These are phyloP conservation scores for Hebeloma cylindrosporum DNA, from an alignment of 768 basidiomycete genomes.

Conservation along the genomic window DNA sequence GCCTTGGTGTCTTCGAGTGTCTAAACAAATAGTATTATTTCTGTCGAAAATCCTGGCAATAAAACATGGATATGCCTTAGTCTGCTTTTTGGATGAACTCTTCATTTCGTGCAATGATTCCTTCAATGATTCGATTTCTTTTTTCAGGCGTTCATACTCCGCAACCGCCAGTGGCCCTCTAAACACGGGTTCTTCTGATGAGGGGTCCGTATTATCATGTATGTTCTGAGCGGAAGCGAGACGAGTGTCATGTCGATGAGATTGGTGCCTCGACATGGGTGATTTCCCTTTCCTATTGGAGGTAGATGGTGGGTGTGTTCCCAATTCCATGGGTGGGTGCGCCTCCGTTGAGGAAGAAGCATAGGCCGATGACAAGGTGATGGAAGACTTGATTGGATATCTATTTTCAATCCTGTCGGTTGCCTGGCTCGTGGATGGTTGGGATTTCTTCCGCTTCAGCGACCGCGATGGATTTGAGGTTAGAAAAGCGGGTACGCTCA, in stretches of 20 bases:
- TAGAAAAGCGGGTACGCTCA: constrained; percentile 5
- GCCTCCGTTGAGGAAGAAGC: too few species aligned
- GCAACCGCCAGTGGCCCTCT: constrained; percentile 40
- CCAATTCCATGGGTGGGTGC: too few species aligned
- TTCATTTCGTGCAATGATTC: constrained; percentile 46
- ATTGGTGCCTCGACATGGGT: neutral
- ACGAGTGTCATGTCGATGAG: too few species aligned
- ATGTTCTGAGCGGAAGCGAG: too few species aligned
- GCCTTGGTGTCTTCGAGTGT: constrained; percentile 52
- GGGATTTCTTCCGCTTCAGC: constrained; percentile 27
- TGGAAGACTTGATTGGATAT: neutral
- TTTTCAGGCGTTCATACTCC: constrained; percentile 55
- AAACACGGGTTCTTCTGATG: constrained; percentile 5
- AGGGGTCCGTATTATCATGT: too few species aligned
- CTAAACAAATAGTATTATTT: constrained; percentile 29
- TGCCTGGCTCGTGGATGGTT: neutral
- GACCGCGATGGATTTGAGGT: constrained; percentile 8
- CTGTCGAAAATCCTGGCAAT: neutral
- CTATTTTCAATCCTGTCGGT: constrained; percentile 8
- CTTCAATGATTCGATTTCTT: constrained; percentile 57
- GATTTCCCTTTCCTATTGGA: constrained; percentile 2
- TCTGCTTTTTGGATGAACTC: constrained; percentile 53
- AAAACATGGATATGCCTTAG: constrained; percentile 41
- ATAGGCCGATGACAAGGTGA: constrained; percentile 1
- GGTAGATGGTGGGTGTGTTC: too few species aligned